Percentiles rank a stretch among this genome's conserved stretches.
These are phyloP conservation scores for Penicillium sp. DNA, from an alignment of 2,329 filamentous ascomycete species.

Conservation along the genomic window DNA sequence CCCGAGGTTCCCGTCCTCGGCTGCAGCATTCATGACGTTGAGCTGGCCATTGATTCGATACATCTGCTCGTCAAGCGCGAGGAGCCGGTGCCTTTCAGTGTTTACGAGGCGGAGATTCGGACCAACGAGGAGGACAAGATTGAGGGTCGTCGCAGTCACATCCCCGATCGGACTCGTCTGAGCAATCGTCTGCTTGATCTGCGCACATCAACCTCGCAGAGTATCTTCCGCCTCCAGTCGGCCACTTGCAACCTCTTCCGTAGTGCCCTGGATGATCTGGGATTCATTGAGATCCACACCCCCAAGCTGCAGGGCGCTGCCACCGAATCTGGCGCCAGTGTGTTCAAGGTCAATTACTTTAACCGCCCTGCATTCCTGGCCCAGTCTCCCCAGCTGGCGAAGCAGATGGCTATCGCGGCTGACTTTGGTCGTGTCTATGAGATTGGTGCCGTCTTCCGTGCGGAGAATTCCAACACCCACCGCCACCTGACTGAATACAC, in stretches of 20 bases:
- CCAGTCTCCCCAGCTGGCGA: conserved; percentile 87
- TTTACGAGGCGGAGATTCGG: conserved; percentile 67
- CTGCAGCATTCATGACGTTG: conserved; percentile 72
- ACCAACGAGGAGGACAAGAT: conserved; percentile 58
- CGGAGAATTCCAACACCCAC: conserved; percentile 94
- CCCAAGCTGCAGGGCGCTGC: conserved; percentile 88
- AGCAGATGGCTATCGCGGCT: conserved; percentile 88
- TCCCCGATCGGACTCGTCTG: conserved; percentile 72
- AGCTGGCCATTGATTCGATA: conserved; percentile 69
- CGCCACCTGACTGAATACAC: conserved; percentile 94
- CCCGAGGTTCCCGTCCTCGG: conserved; percentile 75
- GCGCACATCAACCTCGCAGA: conserved; percentile 81
- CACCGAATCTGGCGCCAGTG: conserved; percentile 86
- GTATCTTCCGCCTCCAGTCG: conserved; percentile 84
- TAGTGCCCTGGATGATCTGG: conserved; percentile 68
- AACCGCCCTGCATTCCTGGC: conserved; percentile 82
- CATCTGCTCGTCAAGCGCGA: conserved; percentile 63
- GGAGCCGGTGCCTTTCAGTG: conserved; percentile 67
- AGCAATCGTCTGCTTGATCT: conserved; percentile 80
- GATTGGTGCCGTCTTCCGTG: conserved; percentile 85
- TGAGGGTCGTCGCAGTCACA: conserved; percentile 60
- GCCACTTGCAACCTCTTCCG: conserved; percentile 80
- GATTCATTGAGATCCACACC: conserved; percentile 91
- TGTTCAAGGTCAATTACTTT: conserved; percentile 93
- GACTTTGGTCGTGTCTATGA: conserved; percentile 91